These are phyloP conservation scores for Tolypocladium ophioglossoides DNA, from an alignment of 2,329 filamentous ascomycete genomes.

Conservation along the genomic window DNA sequence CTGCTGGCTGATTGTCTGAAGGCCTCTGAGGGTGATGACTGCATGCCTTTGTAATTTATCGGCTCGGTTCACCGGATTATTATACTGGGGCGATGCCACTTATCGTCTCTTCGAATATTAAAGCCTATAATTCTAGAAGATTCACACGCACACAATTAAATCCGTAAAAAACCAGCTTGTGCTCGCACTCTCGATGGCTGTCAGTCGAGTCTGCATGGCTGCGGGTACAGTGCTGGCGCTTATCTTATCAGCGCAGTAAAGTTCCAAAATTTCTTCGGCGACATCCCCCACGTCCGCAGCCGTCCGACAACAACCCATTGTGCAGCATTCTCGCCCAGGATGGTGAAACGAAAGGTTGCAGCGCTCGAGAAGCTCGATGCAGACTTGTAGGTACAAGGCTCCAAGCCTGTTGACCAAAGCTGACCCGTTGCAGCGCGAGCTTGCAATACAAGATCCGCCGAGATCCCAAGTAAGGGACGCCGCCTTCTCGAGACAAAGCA, in stretches of 20 bases:
- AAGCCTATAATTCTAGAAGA: too few relatives aligned
- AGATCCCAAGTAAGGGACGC: slow-evolving; percentile 59
- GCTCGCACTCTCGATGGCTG: too few relatives aligned
- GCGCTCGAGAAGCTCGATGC: slow-evolving; percentile 94
- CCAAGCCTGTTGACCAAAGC: slow-evolving; percentile 5
- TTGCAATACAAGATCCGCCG: slow-evolving; percentile 85
- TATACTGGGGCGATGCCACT: too few relatives aligned
- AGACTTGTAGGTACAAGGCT: slow-evolving; percentile 49
- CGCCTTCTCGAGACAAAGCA: neutral
- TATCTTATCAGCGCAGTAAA: slow-evolving; percentile 1
- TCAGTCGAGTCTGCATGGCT: too few relatives aligned
- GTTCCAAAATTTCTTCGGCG: neutral
- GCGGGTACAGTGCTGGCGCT: neutral
- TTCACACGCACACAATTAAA: too few relatives aligned
- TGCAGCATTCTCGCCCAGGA: slow-evolving; percentile 22
- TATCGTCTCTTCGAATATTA: too few relatives aligned
- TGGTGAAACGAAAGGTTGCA: slow-evolving; percentile 82
- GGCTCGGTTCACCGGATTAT: too few relatives aligned
- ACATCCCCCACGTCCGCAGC: neutral
- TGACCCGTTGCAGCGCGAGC: slow-evolving; percentile 50
- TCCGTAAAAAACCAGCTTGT: neutral
- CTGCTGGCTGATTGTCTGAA: neutral
- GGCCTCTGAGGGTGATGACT: neutral
- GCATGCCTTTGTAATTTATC: too few relatives aligned
- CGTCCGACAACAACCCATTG: neutral